Base-by-base conservation (phyloP, 2,329 filamentous ascomycete genomes). In the Cercospora citrullina region DNA sequence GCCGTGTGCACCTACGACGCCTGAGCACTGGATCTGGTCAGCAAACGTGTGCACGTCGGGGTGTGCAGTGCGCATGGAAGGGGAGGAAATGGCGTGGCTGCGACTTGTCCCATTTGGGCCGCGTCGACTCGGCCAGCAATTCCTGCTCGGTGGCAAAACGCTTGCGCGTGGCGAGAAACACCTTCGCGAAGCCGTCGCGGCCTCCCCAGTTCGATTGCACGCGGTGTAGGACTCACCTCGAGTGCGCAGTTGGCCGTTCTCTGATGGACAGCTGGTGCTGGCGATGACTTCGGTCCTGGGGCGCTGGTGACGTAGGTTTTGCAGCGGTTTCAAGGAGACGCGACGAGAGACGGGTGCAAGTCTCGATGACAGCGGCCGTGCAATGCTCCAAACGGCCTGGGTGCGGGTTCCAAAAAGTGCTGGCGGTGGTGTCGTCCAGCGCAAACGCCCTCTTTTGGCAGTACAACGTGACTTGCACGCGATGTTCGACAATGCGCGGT, bases 381-480 rank as follows among this genome's bases (percentile, higher is more conserved):
- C 7, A 58, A 30, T 30, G 53, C 42, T 33, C 28, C 61, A 53
- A 53, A 55, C 28, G 28, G 39, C 16, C 28, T 14, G 45, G 28
- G 51, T 28, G 42, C 21, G 61, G 12, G 48, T 7, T 30, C 10
- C 16, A n/a, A 14, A 14, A 36, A 58, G 33, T 36, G 18, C 12
- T 31, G 14, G 18, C 7, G 5, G 21, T 14, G 7, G 30, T 36
- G 48, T 26, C 33, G n/a, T 39, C 21, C 26, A 53, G 60, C 60
- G 62, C 62, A 64, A 42, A 30, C 12, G 62, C 23, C 62, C n/a
- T 36, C 51, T 39, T 57, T 16, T 58, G 62, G 62, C 30, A 57
- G 62, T 64, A 64, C 48, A 64, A 64, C 62, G 62, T 64, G 62
- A 64, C 62, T 57, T 58, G 28, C 48, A 55, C 61, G 61, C 61